These are phyloP conservation scores for Septoria petroselini DNA, from an alignment of 2,329 filamentous ascomycete species.

Conservation along the genomic window DNA sequence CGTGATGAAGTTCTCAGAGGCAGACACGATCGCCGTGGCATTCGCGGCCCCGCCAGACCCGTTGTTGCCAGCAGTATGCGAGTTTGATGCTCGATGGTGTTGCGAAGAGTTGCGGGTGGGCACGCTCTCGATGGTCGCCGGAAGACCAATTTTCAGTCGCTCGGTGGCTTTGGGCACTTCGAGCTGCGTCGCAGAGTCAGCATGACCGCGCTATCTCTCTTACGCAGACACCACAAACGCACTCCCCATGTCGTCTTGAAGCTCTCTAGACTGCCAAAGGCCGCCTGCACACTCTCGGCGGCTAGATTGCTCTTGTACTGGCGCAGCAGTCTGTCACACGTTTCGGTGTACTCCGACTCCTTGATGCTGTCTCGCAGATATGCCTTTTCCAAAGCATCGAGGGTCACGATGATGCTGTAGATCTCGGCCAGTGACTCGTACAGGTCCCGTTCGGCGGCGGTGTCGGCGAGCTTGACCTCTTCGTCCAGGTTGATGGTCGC, in stretches of 20 bases:
- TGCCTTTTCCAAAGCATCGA: slow-evolving; percentile 93
- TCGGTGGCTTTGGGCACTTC: slow-evolving; percentile 94
- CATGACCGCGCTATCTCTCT: not conserved
- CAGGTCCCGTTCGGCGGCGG: slow-evolving; percentile 82
- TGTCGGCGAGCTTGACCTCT: slow-evolving; percentile 91
- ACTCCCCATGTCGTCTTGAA: slow-evolving; percentile 94
- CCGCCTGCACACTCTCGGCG: slow-evolving; percentile 83
- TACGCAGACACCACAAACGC: slow-evolving; percentile 42
- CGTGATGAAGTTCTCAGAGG: slow-evolving; percentile 97
- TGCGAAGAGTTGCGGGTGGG: slow-evolving; percentile 39
- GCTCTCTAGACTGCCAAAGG: slow-evolving; percentile 81
- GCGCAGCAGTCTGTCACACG: slow-evolving; percentile 87
- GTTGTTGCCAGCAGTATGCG: slow-evolving; percentile 22
- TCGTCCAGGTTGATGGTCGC: slow-evolving; percentile 93
- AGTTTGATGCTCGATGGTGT: slow-evolving; percentile 20
- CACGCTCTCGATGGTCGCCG: slow-evolving; percentile 71
- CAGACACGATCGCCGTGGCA: slow-evolving; percentile 67
- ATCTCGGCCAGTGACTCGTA: slow-evolving; percentile 96
- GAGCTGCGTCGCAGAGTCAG: slow-evolving; percentile 55
- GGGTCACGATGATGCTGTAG: slow-evolving; percentile 93
- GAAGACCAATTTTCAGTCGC: slow-evolving; percentile 85
- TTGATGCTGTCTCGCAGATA: slow-evolving; percentile 93
- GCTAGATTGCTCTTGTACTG: slow-evolving; percentile 94
- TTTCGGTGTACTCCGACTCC: slow-evolving; percentile 91
- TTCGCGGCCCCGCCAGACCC: slow-evolving; percentile 28